Percentiles rank a stretch among this genome's conserved stretches.
Evolutionary conservation across 1,139 yeast genomes (phyloP).

Genomic region (Saccharomyces hybrid): DNA sequence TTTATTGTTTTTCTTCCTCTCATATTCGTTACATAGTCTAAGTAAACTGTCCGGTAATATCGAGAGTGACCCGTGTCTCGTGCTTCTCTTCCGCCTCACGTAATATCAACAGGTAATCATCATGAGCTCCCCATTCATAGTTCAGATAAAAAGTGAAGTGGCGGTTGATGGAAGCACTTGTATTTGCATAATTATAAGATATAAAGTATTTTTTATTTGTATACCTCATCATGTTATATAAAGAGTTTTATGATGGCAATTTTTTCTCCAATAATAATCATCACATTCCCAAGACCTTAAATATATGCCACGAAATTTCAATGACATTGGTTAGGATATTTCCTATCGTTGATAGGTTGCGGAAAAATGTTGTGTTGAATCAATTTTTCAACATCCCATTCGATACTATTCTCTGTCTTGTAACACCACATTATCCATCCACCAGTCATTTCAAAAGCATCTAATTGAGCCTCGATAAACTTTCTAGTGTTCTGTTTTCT

Average conservation of each 20-base stretch:
- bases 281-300: background rate
- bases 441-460: constrained; percentile 59
- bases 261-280: background rate
- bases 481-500: constrained; percentile 53
- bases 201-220: background rate
- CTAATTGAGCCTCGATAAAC: constrained; percentile 84
- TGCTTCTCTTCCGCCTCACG: background rate
- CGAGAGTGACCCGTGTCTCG: background rate
- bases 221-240: background rate
- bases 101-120: background rate
- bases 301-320: background rate
- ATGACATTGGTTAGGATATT: constrained; percentile 62
- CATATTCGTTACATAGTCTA: background rate
- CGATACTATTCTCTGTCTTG: constrained; percentile 77
- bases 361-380: constrained; percentile 62
- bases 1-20: background rate
- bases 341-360: constrained; percentile 58
- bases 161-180: background rate
- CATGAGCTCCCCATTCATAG: background rate
- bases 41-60: background rate
- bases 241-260: background rate
- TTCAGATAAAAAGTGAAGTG: background rate
- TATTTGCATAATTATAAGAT: background rate
- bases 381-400: constrained; percentile 75
- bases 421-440: constrained; percentile 97